Conservation (phyloP, 139 green algal species). For the Chlamydomonas sphaeroides region DNA sequence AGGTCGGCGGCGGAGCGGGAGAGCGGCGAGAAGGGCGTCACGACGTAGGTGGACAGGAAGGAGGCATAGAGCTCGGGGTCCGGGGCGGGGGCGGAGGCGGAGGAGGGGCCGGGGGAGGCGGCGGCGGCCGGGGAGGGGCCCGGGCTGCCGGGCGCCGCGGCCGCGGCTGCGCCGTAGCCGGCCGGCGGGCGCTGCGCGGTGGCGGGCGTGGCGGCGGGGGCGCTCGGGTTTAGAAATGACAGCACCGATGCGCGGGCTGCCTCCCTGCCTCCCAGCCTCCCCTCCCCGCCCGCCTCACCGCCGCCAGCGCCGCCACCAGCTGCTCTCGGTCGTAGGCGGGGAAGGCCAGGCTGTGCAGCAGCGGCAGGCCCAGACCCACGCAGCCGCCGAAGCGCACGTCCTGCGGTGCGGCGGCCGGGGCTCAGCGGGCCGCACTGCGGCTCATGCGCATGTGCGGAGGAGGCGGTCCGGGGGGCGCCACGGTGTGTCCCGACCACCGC, state of each 20-base stretch:
- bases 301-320: slow-evolving; percentile 8
- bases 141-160: not conserved
- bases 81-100: not conserved
- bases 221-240: no score
- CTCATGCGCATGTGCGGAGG: no score
- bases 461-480: no score
- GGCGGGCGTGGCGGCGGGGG: no score
- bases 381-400: slow-evolving; percentile 7
- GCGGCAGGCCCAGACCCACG: slow-evolving; percentile 10
- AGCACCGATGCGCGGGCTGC: no score
- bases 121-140: not conserved
- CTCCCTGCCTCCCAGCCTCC: no score
- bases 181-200: not conserved
- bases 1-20: slow-evolving; percentile 18
- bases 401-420: not conserved
- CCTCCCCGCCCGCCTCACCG: not conserved
- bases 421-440: no score
- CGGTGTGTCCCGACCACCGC: no score
- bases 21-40: not conserved
- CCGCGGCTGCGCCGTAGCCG: not conserved
- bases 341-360: slow-evolving; percentile 22
- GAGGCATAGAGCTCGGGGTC: slow-evolving; percentile 5
- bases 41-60: slow-evolving; percentile 15
- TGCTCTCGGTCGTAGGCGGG: slow-evolving; percentile 34
- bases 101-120: not conserved